These are phyloP conservation scores for Pulveroboletus sp. DNA, from an alignment of 768 basidiomycete genomes.

Conservation along the genomic window DNA sequence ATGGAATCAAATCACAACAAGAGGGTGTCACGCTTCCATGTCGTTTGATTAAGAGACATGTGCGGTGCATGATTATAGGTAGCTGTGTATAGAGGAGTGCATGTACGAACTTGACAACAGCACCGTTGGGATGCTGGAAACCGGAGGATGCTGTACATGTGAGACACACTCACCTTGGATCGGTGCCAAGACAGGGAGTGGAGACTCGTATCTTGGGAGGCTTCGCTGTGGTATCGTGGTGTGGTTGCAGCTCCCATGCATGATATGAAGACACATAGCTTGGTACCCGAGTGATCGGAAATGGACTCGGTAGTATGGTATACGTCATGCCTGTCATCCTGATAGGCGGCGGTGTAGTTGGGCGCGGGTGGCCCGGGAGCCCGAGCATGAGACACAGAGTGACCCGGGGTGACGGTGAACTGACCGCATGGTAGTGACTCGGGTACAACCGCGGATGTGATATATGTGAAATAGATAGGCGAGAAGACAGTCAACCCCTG, in stretches of 20 bases:
- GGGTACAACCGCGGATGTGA: constrained; percentile 50
- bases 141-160: constrained; percentile 29
- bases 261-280: constrained; percentile 32
- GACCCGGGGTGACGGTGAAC: constrained; percentile 51
- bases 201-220: constrained; percentile 42
- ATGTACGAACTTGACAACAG: constrained; percentile 37
- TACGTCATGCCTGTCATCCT: constrained; percentile 40
- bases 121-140: constrained; percentile 30
- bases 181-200: constrained; percentile 54
- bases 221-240: constrained; percentile 19
- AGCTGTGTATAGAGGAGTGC: constrained; percentile 39
- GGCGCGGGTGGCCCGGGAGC: constrained; percentile 31
- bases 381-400: constrained; percentile 41
- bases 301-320: constrained; percentile 36
- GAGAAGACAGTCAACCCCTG: constrained; percentile 42
- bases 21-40: constrained; percentile 46
- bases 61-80: constrained; percentile 39
- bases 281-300: constrained; percentile 27
- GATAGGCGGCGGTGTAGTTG: constrained; percentile 42
- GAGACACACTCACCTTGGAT: constrained; percentile 42
- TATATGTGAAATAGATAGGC: constrained; percentile 58
- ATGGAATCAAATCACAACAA: too few species aligned
- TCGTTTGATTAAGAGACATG: constrained; percentile 36
- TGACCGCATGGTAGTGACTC: constrained; percentile 32
- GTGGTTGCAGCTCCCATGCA: constrained; percentile 24